Evolutionary conservation across 495 filamentous ascomycete species (phyloP), one percentile per base, ranked within the genome.

Genomic region (Acidomyces sp.): DNA sequence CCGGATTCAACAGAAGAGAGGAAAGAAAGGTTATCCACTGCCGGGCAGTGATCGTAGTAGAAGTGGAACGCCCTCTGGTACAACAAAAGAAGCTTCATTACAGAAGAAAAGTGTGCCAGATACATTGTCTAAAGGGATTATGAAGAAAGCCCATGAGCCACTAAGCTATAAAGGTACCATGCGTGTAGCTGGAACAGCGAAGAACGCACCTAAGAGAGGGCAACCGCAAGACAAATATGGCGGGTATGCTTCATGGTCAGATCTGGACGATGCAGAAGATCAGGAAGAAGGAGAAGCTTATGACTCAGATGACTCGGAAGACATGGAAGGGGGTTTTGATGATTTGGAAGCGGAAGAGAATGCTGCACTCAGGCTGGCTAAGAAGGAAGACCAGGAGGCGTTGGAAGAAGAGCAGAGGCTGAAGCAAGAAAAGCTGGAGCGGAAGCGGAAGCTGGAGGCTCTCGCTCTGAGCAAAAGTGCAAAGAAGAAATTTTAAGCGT

Each of bases 311-410:
- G n/a, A n/a, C n/a, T 72, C 66, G 2, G 75, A 72, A 10, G 77
- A 76, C 43, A 81, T 81, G 77, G 77, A 81, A 54, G 77, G 70
- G 41, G 74, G 70, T 10, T 59, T 69, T 17, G 66, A 67, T 33
- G 75, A 77, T 45, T 56, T 79, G 32, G 69, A 73, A 45, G 49
- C 65, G 4, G 77, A 81, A 55, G 77, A 81, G 57, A 56, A 51
- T 5, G 42, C 45, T 6, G 71, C 74, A 13, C 47, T 72, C 31
- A 56, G 54, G 30, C 55, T 45, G 13, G 77, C 75, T 4, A 63
- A 62, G 32, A 63, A 62, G 49, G 77, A 80, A 49, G 77, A 81
- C 43, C 70, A 72, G 44, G 64, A 70, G 55, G 73, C 75, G 29
- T 53, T 67, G 49, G 60, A 51, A 13, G 50, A 62, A 49, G 77